A percentile compares a stretch with the other conserved stretches of the same genome.
phyloP scores from a whole-genome alignment of 2,329 filamentous ascomycete genomes.

The Myriangium duriaei region DNA sequence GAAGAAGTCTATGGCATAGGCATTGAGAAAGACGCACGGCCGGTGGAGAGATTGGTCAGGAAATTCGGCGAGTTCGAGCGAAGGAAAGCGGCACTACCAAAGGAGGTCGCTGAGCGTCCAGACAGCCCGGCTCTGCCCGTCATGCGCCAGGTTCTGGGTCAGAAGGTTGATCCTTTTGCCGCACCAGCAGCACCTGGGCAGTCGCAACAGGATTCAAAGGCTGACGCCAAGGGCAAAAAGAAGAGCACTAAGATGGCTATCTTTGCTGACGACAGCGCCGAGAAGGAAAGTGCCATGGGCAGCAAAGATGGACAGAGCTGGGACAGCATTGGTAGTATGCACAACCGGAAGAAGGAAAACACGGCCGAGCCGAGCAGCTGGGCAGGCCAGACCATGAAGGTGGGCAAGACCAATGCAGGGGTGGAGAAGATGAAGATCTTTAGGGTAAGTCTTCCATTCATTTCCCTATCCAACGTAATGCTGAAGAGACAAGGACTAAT shows the following conservation, averaged over 20 bases:
- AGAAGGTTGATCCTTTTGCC: conserved; percentile 74
- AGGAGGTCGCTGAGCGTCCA: conserved; percentile 48
- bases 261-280: conserved; percentile 55
- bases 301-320: conserved; percentile 49
- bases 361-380: conserved; percentile 73
- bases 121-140: conserved; percentile 77
- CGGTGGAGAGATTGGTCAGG: conserved; percentile 64
- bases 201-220: conserved; percentile 53
- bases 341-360: conserved; percentile 91
- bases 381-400: conserved; percentile 82
- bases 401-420: conserved; percentile 66
- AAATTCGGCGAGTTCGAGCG: conserved; percentile 90
- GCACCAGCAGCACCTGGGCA: conserved; percentile 37
- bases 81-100: conserved; percentile 55
- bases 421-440: conserved; percentile 81
- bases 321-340: conserved; percentile 80
- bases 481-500: conserved; percentile 9
- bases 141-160: conserved; percentile 68
- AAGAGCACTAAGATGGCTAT: conserved; percentile 75
- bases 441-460: conserved; percentile 58
- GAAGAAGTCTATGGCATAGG: conserved; percentile 89
- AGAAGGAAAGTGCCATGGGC: conserved; percentile 31
- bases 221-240: conserved; percentile 41
- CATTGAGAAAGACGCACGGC: conserved; percentile 76
- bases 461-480: conserved; percentile 16